Conservation (phyloP, 108 stramenopile species). For the Discostella stelligeroides region DNA sequence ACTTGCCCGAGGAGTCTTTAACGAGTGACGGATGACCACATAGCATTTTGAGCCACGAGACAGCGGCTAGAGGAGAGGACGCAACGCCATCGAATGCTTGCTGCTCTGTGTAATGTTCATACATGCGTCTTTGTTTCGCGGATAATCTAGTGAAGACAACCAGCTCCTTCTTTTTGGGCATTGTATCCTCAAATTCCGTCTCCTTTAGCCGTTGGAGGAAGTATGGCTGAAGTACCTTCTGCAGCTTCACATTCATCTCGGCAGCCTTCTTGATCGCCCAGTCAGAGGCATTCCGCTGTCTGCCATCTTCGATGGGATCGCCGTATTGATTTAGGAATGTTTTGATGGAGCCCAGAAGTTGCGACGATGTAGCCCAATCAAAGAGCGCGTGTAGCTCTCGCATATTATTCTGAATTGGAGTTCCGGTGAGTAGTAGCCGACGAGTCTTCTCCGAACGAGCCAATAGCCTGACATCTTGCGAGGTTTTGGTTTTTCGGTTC, state of each 20-base stretch:
- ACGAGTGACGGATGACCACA: conserved; percentile 80
- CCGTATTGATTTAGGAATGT: conserved; percentile 69
- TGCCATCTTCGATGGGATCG: conserved; percentile 78
- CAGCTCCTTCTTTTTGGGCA: conserved; percentile 93
- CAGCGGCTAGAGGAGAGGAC: conserved; percentile 62
- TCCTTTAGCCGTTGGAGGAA: conserved; percentile 88
- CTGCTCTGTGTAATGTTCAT: conserved; percentile 62
- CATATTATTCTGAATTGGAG: conserved; percentile 53
- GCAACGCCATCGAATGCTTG: conserved; percentile 60
- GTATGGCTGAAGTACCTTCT: conserved; percentile 77
- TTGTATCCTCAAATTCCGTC: conserved; percentile 76
- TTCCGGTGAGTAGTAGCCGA: conserved; percentile 88
- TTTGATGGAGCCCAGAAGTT: conserved; percentile 57
- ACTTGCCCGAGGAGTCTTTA: conserved; percentile 28
- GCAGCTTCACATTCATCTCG: conserved; percentile 69
- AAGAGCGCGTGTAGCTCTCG: conserved; percentile 93
- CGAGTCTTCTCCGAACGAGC: conserved; percentile 53
- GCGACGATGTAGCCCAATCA: conserved; percentile 85
- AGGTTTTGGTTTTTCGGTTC: conserved; percentile 80
- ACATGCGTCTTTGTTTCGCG: conserved; percentile 78
- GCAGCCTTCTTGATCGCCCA: conserved; percentile 68
- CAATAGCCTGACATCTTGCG: conserved; percentile 62
- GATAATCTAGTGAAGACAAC: conserved; percentile 92
- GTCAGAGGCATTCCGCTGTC: conserved; percentile 70
- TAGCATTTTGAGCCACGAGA: conserved; percentile 79